Evolutionary conservation across 2,329 filamentous ascomycete species (phyloP), one percentile per base, ranked within the genome.

Genomic region (Aspergillus clavatus): DNA sequence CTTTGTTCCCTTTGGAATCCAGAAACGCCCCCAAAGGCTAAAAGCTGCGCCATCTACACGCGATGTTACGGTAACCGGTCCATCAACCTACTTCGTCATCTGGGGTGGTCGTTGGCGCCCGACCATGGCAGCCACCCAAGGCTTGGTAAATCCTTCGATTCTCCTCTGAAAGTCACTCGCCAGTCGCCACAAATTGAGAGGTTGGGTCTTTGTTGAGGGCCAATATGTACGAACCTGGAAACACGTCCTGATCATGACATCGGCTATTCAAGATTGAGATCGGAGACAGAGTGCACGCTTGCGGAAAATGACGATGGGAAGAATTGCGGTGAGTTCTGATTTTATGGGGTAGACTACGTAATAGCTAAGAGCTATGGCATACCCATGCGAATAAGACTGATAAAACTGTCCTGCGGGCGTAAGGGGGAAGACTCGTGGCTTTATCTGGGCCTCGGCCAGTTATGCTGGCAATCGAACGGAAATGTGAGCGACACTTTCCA

Each of bases 41-140:
- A 18, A 18, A 6, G 11, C 16, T 10, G 18, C 31, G 16, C 26
- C 24, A 40, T 26, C 38, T 37, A 35, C 14, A 22, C 39, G 19
- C 43, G 44, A 46, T 46, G 44, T 42, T 31, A 46, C 39, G 31
- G 38, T 42, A 38, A 33, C 42, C 24, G 36, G n/a, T 24, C 5
- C 14, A 33, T 33, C 29, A 33, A 5, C 29, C 29, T 16, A 19
- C 31, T 21, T 18, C 8, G 31, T 35, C 31, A 21, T 10, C 31
- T 18, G 31, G 1, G 14, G 16, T 33, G n/a, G 29, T 18, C 5
- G 14, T 33, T 16, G 29, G 29, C 29, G 5, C 29, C 23, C 29
- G 29, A 33, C 29, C 5, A 16, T 21, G 31, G 18, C 31, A 35
- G 31, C 31, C 31, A 35, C 31, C 14, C 4, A 35, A 35, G 31